phyloP scores from a whole-genome alignment of 768 basidiomycete species.

The Lactarius hengduanensis region DNA sequence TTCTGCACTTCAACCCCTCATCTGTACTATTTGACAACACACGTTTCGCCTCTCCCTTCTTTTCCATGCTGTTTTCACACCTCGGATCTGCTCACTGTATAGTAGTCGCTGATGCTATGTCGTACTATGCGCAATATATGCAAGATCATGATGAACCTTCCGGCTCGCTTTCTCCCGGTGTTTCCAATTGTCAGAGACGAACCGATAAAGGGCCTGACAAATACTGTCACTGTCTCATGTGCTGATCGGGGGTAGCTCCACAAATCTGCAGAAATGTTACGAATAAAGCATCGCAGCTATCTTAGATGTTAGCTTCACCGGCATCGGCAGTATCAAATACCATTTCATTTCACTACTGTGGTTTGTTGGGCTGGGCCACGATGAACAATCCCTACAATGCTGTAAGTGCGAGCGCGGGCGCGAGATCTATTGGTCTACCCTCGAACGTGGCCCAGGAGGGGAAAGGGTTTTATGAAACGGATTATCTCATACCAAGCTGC shows the following conservation, averaged over 20 bases:
- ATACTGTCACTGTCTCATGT: background rate
- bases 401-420: background rate
- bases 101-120: conserved; percentile 12
- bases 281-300: background rate
- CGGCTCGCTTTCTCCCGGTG: background rate
- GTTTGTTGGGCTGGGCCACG: background rate
- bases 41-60: conserved; percentile 4
- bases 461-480: background rate
- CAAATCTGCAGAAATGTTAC: background rate
- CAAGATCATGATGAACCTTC: background rate
- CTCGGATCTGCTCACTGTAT: conserved; percentile 7
- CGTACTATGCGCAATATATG: conserved; percentile 10
- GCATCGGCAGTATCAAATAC: background rate
- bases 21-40: conserved; percentile 20
- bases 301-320: background rate
- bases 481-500: background rate
- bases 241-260: background rate
- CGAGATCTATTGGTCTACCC: conserved; percentile 8
- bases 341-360: background rate
- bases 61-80: conserved; percentile 4
- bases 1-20: conserved; percentile 9
- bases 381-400: conserved; percentile 4
- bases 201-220: background rate
- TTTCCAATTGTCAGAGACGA: conserved; percentile 4
- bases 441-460: conserved; percentile 13